These are phyloP conservation scores for Coprinellus micaceus DNA, from an alignment of 768 basidiomycete species.

Conservation along the genomic window DNA sequence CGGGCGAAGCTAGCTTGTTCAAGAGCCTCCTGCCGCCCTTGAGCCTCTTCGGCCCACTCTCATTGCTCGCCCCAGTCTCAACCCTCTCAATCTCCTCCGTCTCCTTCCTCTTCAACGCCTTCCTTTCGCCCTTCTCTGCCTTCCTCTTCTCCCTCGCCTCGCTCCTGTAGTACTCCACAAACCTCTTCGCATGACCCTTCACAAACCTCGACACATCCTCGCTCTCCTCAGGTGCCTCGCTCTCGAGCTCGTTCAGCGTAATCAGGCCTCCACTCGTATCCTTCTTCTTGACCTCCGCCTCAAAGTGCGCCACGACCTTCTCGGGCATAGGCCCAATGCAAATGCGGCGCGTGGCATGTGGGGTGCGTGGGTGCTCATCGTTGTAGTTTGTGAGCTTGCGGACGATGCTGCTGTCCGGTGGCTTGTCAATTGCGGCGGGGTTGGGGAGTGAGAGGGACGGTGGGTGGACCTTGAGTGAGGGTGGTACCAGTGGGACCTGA, in stretches of 20 bases:
- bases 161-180: conserved; percentile 44
- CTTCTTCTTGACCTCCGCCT: conserved; percentile 31
- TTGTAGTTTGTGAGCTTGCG: background rate
- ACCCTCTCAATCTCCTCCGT: conserved; percentile 32
- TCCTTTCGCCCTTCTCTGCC: background rate
- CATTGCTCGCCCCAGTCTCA: too few species aligned
- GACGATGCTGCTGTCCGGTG: background rate
- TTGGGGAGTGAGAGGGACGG: too few species aligned
- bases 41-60: too few species aligned
- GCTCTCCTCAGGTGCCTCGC: conserved; percentile 29
- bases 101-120: conserved; percentile 8
- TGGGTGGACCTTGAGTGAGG: background rate
- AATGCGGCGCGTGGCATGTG: conserved; percentile 40
- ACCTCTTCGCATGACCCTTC: conserved; percentile 56
- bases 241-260: conserved; percentile 22
- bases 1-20: too few species aligned
- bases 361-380: background rate
- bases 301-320: conserved; percentile 42
- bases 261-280: conserved; percentile 20
- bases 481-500: too few species aligned
- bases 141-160: background rate
- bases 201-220: conserved; percentile 45
- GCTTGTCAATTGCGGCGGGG: too few species aligned
- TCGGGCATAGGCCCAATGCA: conserved; percentile 81
- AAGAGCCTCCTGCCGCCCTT: too few species aligned